phyloP scores from a whole-genome alignment of 78 protist species.

The Mantamonas sphyraenae region DNA sequence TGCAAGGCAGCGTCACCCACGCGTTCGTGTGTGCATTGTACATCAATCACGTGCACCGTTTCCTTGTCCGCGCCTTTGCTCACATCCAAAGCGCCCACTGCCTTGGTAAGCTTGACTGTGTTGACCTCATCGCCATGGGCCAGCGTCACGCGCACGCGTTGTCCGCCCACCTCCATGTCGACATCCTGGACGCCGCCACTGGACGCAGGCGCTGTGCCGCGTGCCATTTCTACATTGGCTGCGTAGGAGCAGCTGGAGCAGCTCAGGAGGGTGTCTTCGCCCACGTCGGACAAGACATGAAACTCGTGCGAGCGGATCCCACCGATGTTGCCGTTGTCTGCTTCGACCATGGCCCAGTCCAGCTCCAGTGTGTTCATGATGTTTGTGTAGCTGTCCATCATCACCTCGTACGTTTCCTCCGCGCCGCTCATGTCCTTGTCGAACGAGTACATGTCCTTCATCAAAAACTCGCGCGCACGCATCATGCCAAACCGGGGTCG shows the following conservation, averaged over 20 bases:
- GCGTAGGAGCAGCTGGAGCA: slow-evolving; percentile 46
- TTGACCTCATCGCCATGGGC: not conserved
- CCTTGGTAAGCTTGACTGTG: not conserved
- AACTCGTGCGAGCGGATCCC: slow-evolving; percentile 63
- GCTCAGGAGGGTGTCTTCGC: slow-evolving; percentile 55
- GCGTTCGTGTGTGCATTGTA: no score
- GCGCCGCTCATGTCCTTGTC: slow-evolving; percentile 44
- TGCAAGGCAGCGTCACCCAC: no score
- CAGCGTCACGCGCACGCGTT: no score
- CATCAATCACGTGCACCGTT: no score
- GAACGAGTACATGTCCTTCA: slow-evolving; percentile 81
- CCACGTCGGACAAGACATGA: slow-evolving; percentile 51
- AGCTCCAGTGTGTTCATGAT: slow-evolving; percentile 45
- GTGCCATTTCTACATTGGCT: slow-evolving; percentile 63
- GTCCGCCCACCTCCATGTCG: no score
- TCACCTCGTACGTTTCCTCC: slow-evolving; percentile 31
- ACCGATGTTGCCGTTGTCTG: slow-evolving; percentile 77
- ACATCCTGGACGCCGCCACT: not conserved
- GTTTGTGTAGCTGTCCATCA: slow-evolving; percentile 36
- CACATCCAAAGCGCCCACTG: not conserved
- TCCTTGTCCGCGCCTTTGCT: no score
- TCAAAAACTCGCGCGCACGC: slow-evolving; percentile 65
- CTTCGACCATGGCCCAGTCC: slow-evolving; percentile 40
- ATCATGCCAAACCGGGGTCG: slow-evolving; percentile 74
- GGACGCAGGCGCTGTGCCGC: no score